Conservation (phyloP, 306 rosid genomes). For the Calophaca sinica region DNA sequence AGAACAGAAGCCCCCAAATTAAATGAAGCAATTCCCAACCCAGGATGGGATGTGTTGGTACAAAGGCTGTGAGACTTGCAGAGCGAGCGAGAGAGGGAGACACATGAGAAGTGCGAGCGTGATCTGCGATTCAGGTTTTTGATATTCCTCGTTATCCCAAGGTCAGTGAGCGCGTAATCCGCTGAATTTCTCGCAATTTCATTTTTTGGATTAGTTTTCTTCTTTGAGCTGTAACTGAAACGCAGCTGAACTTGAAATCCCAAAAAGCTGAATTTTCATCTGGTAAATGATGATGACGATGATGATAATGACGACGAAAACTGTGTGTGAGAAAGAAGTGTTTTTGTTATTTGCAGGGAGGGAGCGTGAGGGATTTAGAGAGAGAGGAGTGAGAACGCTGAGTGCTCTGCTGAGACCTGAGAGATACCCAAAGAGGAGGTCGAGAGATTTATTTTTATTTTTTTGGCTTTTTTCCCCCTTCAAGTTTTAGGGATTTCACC, state of each 20-base stretch:
- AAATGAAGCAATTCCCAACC: too few species aligned
- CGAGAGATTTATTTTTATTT: conserved; percentile 54
- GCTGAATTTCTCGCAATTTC: conserved; percentile 39
- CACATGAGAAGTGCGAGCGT: conserved; percentile 35
- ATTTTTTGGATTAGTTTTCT: conserved; percentile 17
- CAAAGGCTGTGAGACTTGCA: too few species aligned
- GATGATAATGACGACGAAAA: conserved; percentile 43
- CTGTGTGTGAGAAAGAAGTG: conserved; percentile 91
- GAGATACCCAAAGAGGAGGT: conserved; percentile 45
- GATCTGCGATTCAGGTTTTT: conserved; percentile 58
- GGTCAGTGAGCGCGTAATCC: conserved; percentile 80
- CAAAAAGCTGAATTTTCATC: conserved; percentile 63
- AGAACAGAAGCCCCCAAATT: too few species aligned
- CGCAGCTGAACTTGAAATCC: conserved; percentile 37
- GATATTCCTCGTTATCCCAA: conserved; percentile 48
- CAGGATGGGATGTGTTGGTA: too few species aligned
- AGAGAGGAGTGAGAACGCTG: conserved; percentile 67
- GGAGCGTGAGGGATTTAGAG: conserved; percentile 92
- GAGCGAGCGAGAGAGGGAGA: conserved; percentile 40
- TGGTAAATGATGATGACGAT: conserved; percentile 51
- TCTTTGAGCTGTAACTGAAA: conserved; percentile 50
- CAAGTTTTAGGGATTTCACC: conserved; percentile 52
- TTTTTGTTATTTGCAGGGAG: conserved; percentile 89
- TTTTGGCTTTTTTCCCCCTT: neutral
- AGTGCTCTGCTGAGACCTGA: conserved; percentile 49